Evolutionary conservation across 2,329 filamentous ascomycete species (phyloP).

Genomic region (Nemania abortiva): DNA sequence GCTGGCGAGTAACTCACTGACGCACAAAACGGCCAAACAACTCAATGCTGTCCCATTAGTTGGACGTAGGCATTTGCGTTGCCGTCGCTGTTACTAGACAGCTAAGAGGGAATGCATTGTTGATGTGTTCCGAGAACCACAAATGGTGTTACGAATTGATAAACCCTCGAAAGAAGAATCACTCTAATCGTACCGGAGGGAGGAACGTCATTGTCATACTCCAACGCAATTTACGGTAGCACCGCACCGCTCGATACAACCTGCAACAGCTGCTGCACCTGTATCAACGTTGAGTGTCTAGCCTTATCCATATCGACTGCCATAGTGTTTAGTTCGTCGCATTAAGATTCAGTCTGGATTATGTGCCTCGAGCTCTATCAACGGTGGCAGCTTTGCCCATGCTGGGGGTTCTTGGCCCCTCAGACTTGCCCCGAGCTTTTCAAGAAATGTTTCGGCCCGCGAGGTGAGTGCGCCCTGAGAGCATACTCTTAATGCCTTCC

Average conservation of each 20-base stretch:
- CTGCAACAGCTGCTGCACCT: not conserved
- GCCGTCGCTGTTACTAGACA: constrained; percentile 53
- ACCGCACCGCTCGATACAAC: not conserved
- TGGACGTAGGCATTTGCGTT: constrained; percentile 27
- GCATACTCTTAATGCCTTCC: not conserved
- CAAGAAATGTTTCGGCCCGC: constrained; percentile 50
- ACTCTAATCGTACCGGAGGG: not conserved
- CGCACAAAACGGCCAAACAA: constrained; percentile 35
- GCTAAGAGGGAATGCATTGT: constrained; percentile 35
- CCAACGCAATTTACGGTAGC: constrained; percentile 2
- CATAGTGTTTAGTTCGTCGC: not conserved
- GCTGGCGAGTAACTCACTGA: constrained; percentile 7
- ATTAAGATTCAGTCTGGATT: not conserved
- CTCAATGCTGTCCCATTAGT: constrained; percentile 41
- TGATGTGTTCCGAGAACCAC: constrained; percentile 4
- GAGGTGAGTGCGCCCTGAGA: constrained; percentile 43
- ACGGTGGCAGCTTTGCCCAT: constrained; percentile 50
- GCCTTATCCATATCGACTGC: not conserved
- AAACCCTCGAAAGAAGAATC: not conserved
- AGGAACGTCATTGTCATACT: not conserved
- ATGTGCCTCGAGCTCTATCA: constrained; percentile 54
- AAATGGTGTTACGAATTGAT: constrained; percentile 9
- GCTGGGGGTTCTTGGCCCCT: constrained; percentile 52
- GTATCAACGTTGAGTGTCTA: not conserved
- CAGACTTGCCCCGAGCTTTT: constrained; percentile 50